These are phyloP conservation scores for Daucus carota DNA, from an alignment of 129 eudicot species.

Conservation along the genomic window DNA sequence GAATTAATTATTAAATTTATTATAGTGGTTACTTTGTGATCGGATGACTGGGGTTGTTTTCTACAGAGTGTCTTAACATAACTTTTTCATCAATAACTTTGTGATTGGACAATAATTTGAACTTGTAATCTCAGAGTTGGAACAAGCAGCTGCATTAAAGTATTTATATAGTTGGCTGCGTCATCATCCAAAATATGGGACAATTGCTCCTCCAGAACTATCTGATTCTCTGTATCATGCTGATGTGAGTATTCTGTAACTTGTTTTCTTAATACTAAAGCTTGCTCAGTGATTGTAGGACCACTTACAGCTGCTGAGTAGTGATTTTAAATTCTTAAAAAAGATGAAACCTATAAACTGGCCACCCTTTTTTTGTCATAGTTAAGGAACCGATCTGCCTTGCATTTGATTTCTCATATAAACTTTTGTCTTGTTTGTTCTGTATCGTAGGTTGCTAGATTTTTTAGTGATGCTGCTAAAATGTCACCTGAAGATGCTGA, in stretches of 20 bases:
- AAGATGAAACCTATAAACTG: not conserved
- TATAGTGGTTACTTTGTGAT: not conserved
- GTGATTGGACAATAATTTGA: constrained; percentile 5
- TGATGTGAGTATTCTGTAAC: constrained; percentile 50
- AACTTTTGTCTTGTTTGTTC: not conserved
- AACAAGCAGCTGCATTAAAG: constrained; percentile 86
- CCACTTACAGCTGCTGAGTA: not conserved
- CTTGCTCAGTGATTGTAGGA: not conserved
- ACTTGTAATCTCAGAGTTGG: constrained; percentile 58
- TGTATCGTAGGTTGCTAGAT: constrained; percentile 58
- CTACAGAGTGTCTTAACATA: not conserved
- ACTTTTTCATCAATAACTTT: not conserved
- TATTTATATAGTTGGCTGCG: constrained; percentile 86
- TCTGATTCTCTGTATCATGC: constrained; percentile 68
- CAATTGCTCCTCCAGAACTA: constrained; percentile 53
- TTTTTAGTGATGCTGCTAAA: constrained; percentile 83
- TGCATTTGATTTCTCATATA: not conserved
- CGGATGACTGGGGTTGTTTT: not conserved
- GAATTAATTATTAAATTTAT: not conserved
- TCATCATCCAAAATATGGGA: constrained; percentile 73
- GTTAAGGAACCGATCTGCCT: not conserved
- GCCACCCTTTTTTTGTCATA: not conserved
- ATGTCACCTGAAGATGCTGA: constrained; percentile 97
- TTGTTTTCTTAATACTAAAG: not conserved
- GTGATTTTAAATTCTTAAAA: not conserved